Conservation (phyloP, 2,329 filamentous ascomycete genomes). For the Knoxdaviesia proteae region DNA sequence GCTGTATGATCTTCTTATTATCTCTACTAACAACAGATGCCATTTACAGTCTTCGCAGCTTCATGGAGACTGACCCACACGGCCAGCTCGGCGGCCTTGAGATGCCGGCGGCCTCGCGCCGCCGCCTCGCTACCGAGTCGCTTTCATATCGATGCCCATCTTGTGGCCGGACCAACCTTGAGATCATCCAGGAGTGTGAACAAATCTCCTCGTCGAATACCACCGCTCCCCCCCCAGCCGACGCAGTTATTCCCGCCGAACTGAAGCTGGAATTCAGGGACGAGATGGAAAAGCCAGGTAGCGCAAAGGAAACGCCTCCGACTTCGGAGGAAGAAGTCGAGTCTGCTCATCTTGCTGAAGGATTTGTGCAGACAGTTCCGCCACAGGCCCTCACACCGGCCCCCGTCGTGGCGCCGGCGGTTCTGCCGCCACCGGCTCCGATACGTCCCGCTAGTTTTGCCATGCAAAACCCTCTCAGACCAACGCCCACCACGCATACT, state of each 20-base stretch:
- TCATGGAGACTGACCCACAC: constrained; percentile 79
- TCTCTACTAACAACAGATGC: not conserved
- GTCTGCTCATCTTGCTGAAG: constrained; percentile 31
- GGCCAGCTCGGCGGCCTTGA: constrained; percentile 87
- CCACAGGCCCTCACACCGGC: constrained; percentile 8
- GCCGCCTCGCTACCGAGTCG: constrained; percentile 48
- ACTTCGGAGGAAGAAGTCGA: constrained; percentile 15
- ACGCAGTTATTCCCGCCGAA: constrained; percentile 22
- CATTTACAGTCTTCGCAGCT: constrained; percentile 41
- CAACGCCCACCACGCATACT: constrained; percentile 11
- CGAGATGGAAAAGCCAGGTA: constrained; percentile 30
- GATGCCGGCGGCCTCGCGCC: constrained; percentile 44
- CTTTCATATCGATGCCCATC: constrained; percentile 43
- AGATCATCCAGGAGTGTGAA: constrained; percentile 53
- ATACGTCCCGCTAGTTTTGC: not conserved
- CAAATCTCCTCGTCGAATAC: constrained; percentile 19
- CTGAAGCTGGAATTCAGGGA: constrained; percentile 52
- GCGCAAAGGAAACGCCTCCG: not conserved
- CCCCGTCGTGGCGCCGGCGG: constrained; percentile 8
- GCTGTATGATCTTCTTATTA: not conserved
- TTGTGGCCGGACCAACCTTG: constrained; percentile 51
- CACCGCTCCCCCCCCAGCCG: no score
- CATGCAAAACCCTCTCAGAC: constrained; percentile 6
- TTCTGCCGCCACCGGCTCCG: not conserved
- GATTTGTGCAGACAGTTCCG: constrained; percentile 29